Percentiles rank a stretch among this genome's conserved stretches.
phyloP scores from a whole-genome alignment of 2,329 filamentous ascomycete species.

The Nannizziopsis arthrosporioides region DNA sequence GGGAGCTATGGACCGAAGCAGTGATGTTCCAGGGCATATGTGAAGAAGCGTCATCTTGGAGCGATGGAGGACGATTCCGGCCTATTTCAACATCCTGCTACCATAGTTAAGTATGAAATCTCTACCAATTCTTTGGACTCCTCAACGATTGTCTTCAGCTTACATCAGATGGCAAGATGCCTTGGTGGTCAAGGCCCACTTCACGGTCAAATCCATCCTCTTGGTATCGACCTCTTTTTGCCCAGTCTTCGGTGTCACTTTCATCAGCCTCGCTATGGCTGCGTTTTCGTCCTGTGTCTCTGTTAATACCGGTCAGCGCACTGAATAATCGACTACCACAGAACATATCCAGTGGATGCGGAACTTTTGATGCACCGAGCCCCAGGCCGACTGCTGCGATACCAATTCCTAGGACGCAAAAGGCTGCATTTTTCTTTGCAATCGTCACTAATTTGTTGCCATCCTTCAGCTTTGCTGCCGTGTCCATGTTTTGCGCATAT shows the following conservation, averaged over 20 bases:
- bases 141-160: not conserved
- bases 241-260: conserved; percentile 29
- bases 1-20: conserved; percentile 44
- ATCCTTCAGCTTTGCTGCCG: conserved; percentile 35
- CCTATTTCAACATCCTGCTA: conserved; percentile 53
- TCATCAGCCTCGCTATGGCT: conserved; percentile 10
- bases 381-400: conserved; percentile 44
- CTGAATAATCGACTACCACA: conserved; percentile 45
- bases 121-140: not conserved
- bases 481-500: conserved; percentile 51
- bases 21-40: conserved; percentile 60
- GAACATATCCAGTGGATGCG: conserved; percentile 47
- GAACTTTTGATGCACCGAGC: conserved; percentile 30
- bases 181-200: conserved; percentile 10
- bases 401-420: conserved; percentile 49
- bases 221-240: no score
- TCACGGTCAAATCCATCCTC: conserved; percentile 29
- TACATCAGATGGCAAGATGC: conserved; percentile 8
- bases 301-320: conserved; percentile 32
- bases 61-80: conserved; percentile 52
- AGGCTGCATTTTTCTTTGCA: conserved; percentile 52
- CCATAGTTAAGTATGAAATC: not conserved
- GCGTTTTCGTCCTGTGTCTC: conserved; percentile 22
- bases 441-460: conserved; percentile 32
- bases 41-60: conserved; percentile 56